A percentile compares a stretch with the other conserved stretches of the same genome.
phyloP scores from a whole-genome alignment of 2,329 filamentous ascomycete species.

The Orbilia blumenaviensis region DNA sequence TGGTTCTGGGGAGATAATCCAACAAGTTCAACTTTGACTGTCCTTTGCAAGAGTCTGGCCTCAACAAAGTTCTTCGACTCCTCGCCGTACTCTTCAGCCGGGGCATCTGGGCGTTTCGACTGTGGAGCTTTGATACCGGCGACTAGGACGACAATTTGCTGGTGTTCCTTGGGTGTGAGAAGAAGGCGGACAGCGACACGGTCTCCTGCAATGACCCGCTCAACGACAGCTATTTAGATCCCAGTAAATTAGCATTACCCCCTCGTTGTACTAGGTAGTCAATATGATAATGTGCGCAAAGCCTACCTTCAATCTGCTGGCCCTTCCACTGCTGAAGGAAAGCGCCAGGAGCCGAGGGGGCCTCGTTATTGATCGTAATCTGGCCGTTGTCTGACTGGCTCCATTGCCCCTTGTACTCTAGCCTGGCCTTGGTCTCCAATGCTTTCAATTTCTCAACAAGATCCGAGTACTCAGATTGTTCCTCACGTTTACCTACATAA shows the following conservation, averaged over 20 bases:
- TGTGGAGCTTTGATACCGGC: conserved; percentile 88
- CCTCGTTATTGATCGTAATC: conserved; percentile 82
- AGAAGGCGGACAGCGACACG: conserved; percentile 84
- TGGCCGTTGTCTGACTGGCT: conserved; percentile 69
- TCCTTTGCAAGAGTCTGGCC: conserved; percentile 82
- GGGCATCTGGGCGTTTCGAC: conserved; percentile 82
- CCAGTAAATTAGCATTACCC: background rate
- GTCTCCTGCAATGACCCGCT: conserved; percentile 90
- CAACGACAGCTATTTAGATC: conserved; percentile 70
- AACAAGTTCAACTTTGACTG: conserved; percentile 81
- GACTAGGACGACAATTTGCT: conserved; percentile 86
- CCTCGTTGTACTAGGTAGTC: background rate
- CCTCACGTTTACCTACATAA: conserved; percentile 66
- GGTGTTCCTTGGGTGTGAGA: conserved; percentile 81
- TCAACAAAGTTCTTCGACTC: conserved; percentile 91
- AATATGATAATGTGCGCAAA: background rate
- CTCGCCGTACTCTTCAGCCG: conserved; percentile 87
- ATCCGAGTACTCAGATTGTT: conserved; percentile 77
- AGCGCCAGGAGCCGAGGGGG: conserved; percentile 73
- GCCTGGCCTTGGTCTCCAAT: conserved; percentile 79
- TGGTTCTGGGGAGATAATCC: conserved; percentile 90
- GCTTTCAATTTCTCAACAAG: conserved; percentile 80
- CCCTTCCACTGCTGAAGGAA: conserved; percentile 87
- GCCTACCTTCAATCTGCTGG: conserved; percentile 75
- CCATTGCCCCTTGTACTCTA: conserved; percentile 84